Base-by-base conservation (phyloP, 2,329 filamentous ascomycete genomes). In the Coleophoma cylindrospora region DNA sequence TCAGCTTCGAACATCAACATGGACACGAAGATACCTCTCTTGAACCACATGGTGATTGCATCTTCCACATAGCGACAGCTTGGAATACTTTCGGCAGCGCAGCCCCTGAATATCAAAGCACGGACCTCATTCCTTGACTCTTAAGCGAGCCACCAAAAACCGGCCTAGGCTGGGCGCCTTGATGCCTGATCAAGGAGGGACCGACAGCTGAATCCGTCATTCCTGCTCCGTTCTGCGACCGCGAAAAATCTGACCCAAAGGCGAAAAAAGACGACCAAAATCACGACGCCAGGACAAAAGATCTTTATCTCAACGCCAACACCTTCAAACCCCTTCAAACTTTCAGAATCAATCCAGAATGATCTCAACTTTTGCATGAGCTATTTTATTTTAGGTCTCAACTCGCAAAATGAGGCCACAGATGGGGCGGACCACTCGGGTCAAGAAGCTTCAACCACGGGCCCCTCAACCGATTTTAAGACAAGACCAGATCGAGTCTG, bases 401-500 rank as follows among this genome's bases (percentile, higher is more conserved):
- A 27, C 41, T 32, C n/a, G n/a, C 41, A 44, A 44, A 44, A 44
- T 44, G 41, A 22, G 41, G 41, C 41, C 41, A 44, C 41, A 44
- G 27, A 27, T 44, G 11, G 41, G 41, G 21, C 22, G 44, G 27
- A 37, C 45, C 11, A 44, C 41, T 14, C 33, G 45, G 14, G 45
- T 47, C 78, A 87, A 90, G 75, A 97, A 97, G 78, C 82, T 66
- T 34, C 54, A 54, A 50, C 51, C 36, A 57, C 55, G 37, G 45
- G 40, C 48, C 14, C 53, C 51, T 6, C 64, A 64, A 54, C 56
- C 50, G 21, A 57, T 99, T 63, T 81, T 96, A 65, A 83, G 87
- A 69, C 92, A 97, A 74, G 80, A 90, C 70, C 89, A 97, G 67
- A 87, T 97, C 72, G 91, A 96, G 67, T 79, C 86, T 66, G 81